Conservation (phyloP, 2,329 filamentous ascomycete species). For the Diaporthe citriasiana region DNA sequence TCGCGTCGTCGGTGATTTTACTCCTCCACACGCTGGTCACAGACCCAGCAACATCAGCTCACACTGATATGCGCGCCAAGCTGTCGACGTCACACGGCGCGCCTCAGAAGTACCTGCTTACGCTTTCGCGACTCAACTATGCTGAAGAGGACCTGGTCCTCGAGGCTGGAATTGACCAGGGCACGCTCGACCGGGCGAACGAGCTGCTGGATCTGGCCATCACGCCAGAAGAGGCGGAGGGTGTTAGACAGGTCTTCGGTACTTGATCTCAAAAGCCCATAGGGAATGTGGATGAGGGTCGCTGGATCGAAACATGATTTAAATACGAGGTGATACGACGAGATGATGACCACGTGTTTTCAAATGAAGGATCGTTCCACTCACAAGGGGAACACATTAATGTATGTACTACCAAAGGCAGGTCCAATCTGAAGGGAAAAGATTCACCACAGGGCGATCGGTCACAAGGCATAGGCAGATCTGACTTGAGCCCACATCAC, state of each 20-base stretch:
- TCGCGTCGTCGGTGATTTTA: constrained; percentile 63
- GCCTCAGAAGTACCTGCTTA: constrained; percentile 85
- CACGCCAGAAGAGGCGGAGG: constrained; percentile 77
- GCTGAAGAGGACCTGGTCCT: constrained; percentile 82
- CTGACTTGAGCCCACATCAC: neutral
- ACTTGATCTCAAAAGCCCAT: neutral
- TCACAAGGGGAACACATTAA: neutral
- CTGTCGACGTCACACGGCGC: constrained; percentile 78
- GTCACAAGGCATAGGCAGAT: neutral
- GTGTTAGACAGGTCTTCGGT: constrained; percentile 56
- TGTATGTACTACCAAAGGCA: constrained; percentile 2
- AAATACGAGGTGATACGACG: neutral
- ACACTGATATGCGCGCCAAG: constrained; percentile 77
- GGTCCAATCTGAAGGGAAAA: neutral
- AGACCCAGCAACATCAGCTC: constrained; percentile 59
- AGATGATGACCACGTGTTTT: neutral
- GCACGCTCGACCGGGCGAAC: constrained; percentile 85
- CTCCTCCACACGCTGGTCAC: constrained; percentile 68
- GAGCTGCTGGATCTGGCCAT: constrained; percentile 84
- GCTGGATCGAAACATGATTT: neutral
- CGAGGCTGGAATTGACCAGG: constrained; percentile 81
- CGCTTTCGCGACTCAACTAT: constrained; percentile 87
- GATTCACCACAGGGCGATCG: neutral
- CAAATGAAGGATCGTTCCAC: neutral
- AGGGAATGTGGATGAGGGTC: neutral